Evolutionary conservation across 2,329 filamentous ascomycete species (phyloP).

Genomic region (Stenocarpella maydis): DNA sequence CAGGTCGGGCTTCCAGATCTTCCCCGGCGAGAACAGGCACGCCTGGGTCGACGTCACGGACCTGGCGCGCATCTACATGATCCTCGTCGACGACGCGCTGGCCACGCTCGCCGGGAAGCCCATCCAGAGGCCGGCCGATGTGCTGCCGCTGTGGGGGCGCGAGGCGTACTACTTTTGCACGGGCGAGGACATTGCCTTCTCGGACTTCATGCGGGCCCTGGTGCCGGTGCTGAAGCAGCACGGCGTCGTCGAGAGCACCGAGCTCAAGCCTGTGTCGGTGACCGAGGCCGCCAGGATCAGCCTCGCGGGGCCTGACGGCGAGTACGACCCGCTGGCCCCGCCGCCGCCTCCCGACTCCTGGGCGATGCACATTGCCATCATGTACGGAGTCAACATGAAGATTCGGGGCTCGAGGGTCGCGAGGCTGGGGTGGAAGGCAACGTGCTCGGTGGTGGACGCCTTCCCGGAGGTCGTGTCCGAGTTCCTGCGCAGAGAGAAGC

Average conservation of each 20-base stretch:
- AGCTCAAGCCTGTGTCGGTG: conserved; percentile 34
- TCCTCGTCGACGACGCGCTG: conserved; percentile 36
- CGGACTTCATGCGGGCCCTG: conserved; percentile 31
- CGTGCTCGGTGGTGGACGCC: conserved; percentile 20
- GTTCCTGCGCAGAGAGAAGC: conserved; percentile 8
- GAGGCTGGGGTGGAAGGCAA: conserved; percentile 35
- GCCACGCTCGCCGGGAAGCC: conserved; percentile 31
- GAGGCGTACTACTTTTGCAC: conserved; percentile 38
- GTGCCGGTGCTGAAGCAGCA: conserved; percentile 30
- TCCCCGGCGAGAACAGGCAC: conserved; percentile 34
- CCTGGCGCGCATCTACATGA: conserved; percentile 35
- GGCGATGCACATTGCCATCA: conserved; percentile 37
- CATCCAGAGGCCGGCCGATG: background rate
- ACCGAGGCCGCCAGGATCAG: conserved; percentile 36
- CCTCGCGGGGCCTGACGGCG: conserved; percentile 30
- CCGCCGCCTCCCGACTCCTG: conserved; percentile 37
- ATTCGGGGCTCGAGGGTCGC: conserved; percentile 32
- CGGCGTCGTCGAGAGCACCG: conserved; percentile 32
- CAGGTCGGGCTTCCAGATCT: conserved; percentile 36
- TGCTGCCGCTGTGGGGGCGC: conserved; percentile 35
- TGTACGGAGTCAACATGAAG: conserved; percentile 37
- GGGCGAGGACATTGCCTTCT: conserved; percentile 33
- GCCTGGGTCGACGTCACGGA: conserved; percentile 37
- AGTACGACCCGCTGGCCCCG: conserved; percentile 36
- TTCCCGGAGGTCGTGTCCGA: conserved; percentile 15